Evolutionary conservation across 352 stramenopile genomes (phyloP), one percentile per base, ranked within the genome.

Genomic region (Globisporangium barbulae): DNA sequence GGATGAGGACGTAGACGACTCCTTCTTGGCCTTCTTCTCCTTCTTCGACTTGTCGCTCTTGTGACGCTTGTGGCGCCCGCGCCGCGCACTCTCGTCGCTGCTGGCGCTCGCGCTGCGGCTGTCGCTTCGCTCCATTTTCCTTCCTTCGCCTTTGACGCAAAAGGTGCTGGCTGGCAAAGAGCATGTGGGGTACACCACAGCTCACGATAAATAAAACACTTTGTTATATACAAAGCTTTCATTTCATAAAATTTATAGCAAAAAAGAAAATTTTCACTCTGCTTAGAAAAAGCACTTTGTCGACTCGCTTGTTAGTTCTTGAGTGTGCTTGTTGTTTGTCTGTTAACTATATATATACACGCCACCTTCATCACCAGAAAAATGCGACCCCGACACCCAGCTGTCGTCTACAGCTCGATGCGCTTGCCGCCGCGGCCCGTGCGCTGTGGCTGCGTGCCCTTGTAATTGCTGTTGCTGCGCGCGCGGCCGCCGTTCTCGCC

Each of bases 351-450:
- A 54, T 33, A 53, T 37, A 54, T 39, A 41, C 49, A 55, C 49
- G 25, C 25, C 48, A 54, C 25, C 25, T 21, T 21, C 9, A 47
- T 47, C 15, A 54, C 25, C 48, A 61, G 35, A 50, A 28, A 59
- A 47, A 30, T 25, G 25, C 25, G 25, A 28, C 25, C 25, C 25
- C 25, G 25, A 28, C 25, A 2, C 25, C 7, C 39, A 13, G 17
- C 28, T 15, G 17, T 42, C 50, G 30, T 0, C 44, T 70, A 92
- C 21, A 92, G 76, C 65, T 92, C 83, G 57, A 92, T 84, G 68
- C 78, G 81, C 76, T 92, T 92, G 49, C 70, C 72, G 25, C 73
- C 74, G 57, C 75, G 81, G 67, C 75, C 72, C 65, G 75, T 82
- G 75, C 63, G 58, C 78, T 84, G 63, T 35, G 59, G 61, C 75